Conservation (phyloP, 768 basidiomycete genomes). For the Infundibulicybe gibba region DNA sequence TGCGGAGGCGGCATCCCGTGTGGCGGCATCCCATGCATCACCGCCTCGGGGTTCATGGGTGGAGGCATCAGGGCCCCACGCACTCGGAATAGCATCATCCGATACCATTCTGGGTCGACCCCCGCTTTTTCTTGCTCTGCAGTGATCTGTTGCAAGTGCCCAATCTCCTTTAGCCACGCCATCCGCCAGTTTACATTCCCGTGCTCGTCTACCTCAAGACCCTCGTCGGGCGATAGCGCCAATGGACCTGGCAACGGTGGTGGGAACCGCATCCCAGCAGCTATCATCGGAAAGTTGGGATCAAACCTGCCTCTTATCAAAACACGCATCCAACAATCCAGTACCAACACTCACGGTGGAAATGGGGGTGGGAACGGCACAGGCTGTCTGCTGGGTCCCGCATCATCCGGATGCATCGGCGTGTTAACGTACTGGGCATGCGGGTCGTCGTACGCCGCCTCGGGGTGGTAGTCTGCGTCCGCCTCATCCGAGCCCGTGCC, state of each 20-base stretch:
- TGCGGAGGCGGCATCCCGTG: slow-evolving; percentile 36
- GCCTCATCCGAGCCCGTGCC: slow-evolving; percentile 51
- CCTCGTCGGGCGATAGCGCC: slow-evolving; percentile 61
- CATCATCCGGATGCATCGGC: slow-evolving; percentile 57
- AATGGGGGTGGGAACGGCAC: slow-evolving; percentile 60
- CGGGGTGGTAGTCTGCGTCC: slow-evolving; percentile 64
- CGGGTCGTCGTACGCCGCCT: slow-evolving; percentile 51
- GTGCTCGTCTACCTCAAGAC: slow-evolving; percentile 69
- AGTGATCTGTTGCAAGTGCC: slow-evolving; percentile 71
- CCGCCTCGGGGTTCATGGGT: slow-evolving; percentile 45
- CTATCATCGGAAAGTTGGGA: slow-evolving; percentile 67
- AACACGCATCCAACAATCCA: no score
- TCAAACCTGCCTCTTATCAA: slow-evolving; percentile 52
- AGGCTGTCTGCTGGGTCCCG: slow-evolving; percentile 54
- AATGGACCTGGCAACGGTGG: slow-evolving; percentile 47
- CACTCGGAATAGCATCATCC: slow-evolving; percentile 82
- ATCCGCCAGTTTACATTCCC: slow-evolving; percentile 79
- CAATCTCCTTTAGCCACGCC: slow-evolving; percentile 79
- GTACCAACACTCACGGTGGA: slow-evolving; percentile 43
- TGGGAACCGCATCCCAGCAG: slow-evolving; percentile 57
- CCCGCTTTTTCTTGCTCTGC: slow-evolving; percentile 80
- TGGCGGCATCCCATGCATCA: slow-evolving; percentile 42
- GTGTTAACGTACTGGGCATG: slow-evolving; percentile 53
- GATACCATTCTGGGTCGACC: slow-evolving; percentile 80
- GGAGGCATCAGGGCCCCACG: slow-evolving; percentile 66